Percentiles rank a stretch among this genome's conserved stretches.
phyloP scores from a whole-genome alignment of 495 filamentous ascomycete genomes.

The Neurospora terricola region DNA sequence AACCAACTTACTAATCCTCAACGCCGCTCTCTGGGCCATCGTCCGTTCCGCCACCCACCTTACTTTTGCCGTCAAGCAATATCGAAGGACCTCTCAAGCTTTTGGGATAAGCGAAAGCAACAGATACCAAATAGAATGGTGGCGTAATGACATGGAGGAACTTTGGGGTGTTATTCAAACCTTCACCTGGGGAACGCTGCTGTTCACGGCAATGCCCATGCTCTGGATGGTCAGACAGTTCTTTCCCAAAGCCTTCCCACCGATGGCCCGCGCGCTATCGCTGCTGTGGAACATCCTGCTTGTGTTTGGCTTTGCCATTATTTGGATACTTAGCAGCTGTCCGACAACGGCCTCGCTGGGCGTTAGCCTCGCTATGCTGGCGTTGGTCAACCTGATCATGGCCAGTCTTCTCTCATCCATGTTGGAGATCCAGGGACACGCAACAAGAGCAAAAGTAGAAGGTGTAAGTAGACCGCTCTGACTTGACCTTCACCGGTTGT shows the following conservation, averaged over 20 bases:
- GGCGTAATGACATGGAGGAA: fast-evolving
- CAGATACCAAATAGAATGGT: no score
- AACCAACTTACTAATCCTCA: neutral
- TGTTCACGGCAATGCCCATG: neutral
- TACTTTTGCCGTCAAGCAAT: neutral
- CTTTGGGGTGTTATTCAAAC: neutral
- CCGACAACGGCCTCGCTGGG: neutral
- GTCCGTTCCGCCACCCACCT: neutral
- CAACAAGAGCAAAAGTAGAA: neutral
- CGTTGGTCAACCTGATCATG: neutral
- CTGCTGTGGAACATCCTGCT: neutral
- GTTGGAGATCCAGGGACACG: neutral
- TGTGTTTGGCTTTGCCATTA: neutral
- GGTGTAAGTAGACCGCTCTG: neutral
- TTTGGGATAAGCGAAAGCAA: no score
- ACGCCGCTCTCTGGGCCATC: neutral
- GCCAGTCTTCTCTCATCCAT: neutral
- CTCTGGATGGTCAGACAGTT: neutral
- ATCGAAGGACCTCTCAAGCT: no score
- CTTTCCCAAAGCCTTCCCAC: neutral
- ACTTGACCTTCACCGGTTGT: neutral
- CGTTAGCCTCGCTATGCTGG: neutral
- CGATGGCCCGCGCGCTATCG: neutral
- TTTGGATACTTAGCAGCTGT: neutral
- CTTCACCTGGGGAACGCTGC: neutral